Evolutionary conservation across 202 grass and related monocot species (phyloP).

Genomic region (Setaria viridis): DNA sequence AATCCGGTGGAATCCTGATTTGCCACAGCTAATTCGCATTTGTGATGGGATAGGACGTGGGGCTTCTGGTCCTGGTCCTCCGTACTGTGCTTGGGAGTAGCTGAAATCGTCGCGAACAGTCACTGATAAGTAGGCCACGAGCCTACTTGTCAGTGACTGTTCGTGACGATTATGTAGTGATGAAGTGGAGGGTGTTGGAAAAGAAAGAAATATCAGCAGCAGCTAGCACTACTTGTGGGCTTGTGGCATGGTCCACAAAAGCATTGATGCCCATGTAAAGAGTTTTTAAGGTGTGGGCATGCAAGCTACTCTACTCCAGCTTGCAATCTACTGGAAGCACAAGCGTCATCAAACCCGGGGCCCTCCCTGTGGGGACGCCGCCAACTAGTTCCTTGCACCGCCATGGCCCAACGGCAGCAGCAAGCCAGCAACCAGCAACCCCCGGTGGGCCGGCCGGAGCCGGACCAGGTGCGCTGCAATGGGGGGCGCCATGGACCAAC

Average conservation of each 20-base stretch:
- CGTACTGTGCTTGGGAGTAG: neutral
- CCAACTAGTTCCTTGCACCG: slow-evolving; percentile 32
- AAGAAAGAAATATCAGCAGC: neutral
- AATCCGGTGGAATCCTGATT: slow-evolving; percentile 44
- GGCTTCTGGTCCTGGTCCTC: neutral
- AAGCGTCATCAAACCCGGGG: neutral
- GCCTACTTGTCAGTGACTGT: neutral
- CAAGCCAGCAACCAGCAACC: neutral
- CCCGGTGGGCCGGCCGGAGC: neutral
- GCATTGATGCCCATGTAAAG: slow-evolving; percentile 40
- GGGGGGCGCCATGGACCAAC: slow-evolving; percentile 6
- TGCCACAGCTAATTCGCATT: slow-evolving; percentile 53
- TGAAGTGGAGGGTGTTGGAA: neutral
- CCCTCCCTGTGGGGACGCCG: neutral
- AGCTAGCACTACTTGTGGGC: neutral
- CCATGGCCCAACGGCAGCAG: neutral
- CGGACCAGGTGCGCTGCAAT: slow-evolving; percentile 40
- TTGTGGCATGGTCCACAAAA: slow-evolving; percentile 35
- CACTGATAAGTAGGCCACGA: neutral
- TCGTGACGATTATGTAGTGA: neutral
- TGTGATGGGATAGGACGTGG: neutral
- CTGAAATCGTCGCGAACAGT: neutral
- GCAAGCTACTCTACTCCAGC: neutral
- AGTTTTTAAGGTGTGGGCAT: slow-evolving; percentile 1
- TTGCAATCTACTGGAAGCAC: slow-evolving; percentile 34